Evolutionary conservation across 192 early-diverging fungal genomes (phyloP), one percentile per base, ranked within the genome.

Genomic region (Coemansia sp.): DNA sequence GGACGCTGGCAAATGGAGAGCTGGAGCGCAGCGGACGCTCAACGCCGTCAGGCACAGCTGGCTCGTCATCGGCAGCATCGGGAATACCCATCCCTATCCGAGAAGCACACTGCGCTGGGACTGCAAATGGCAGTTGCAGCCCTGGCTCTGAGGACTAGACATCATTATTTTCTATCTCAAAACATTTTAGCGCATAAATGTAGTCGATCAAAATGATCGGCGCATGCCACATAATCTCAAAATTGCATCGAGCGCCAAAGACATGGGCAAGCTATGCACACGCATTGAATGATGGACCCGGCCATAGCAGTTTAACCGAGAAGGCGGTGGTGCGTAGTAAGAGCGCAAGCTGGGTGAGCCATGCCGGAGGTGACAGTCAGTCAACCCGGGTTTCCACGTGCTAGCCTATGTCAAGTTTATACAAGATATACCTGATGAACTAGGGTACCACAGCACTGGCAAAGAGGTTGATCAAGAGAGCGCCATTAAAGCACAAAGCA

Each of bases 81-180:
- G 66, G 93, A 82, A 75, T 80, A 88, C 38, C 93, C 88, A 12
- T 94, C 90, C 44, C 91, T 85, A 76, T 84, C 64, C 65, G 70
- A 93, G 18, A 52, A 41, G n/a, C 66, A 15, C 90, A 89, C 74
- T 89, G 90, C 38, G 69, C 73, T 18, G 78, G 81, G 55, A 93
- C 93, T 27, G 50, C 53, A 3, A 40, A 57, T 68, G 16, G 49
- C 33, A 53, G 20, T 27, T 18, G 29, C 34, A 39, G 52, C 3
- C 29, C 22, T 27, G 39, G 27, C 20, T 66, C 46, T 22, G 31
- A 31, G 53, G 27, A 27, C 5, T 50, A 50, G 47, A 7, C 20
- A 38, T 38, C 36, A 38, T 5, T 46, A 46, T 46, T 18, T 46
- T 27, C 27, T 15, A 16, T 46, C 44, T 16, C 44, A 46, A 46